Evolutionary conservation across 352 stramenopile genomes (phyloP), one percentile per base, ranked within the genome.

Genomic region (Pythium biforme): DNA sequence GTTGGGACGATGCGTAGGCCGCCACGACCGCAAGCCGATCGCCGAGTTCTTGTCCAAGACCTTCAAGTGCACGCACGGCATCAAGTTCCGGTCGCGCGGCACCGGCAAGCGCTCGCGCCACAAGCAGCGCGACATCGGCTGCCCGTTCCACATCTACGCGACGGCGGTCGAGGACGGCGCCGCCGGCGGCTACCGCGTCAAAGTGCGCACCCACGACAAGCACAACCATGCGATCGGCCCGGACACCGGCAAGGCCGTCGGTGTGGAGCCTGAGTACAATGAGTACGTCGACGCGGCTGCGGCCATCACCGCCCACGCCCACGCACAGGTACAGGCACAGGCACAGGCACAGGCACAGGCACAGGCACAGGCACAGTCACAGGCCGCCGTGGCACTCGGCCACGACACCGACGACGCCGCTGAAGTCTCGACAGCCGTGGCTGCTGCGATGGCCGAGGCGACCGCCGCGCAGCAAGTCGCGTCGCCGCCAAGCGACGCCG

Each of bases 41-140:
- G 81, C 83, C 22, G 83, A 92, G 46, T 92, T 83, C 58, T 53
- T 90, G 31, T 89, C 77, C 62, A 92, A 92, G 70, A 92, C 83
- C 10, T 92, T 88, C 66, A 92, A 92, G 61, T 92, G 83, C 62
- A 90, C 83, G 39, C 83, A 92, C 55, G 83, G 83, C 49, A 92
- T 92, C 62, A 90, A 90, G 70, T 92, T 92, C 55, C 83, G 83
- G 14, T 77, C 81, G 31, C 77, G 83, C 27, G 79, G 83, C 29
- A 89, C 74, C 19, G 83, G 83, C 43, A 89, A 89, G 55, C 76
- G 83, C 0, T 53, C 83, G 61, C 77, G 83, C 0, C 81, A 90
- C 62, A 90, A 89, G 46, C 59, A 82, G 39, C 74, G 83, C 19
- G 77, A 92, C 64, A 86, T 90, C 52, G 79, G 79, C 41, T 92